Conservation (phyloP, 495 filamentous ascomycete genomes). For the Penicillium arizonense region DNA sequence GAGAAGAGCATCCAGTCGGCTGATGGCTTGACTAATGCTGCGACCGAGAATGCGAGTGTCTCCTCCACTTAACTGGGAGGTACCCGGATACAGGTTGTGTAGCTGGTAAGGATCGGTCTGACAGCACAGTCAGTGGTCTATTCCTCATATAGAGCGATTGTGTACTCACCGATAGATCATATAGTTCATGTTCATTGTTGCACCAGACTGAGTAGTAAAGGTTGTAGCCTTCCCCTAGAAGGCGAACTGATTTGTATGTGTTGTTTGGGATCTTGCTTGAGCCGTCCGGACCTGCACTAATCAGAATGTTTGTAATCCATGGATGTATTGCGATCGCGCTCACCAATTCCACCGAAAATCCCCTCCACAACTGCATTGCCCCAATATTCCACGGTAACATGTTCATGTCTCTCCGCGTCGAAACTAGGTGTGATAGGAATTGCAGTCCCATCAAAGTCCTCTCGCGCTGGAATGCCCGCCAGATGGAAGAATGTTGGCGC, state of each 20-base stretch:
- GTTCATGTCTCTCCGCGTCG: conserved; percentile 51
- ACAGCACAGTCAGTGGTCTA: neutral
- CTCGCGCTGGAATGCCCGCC: conserved; percentile 44
- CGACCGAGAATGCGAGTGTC: conserved; percentile 41
- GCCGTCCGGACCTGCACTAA: conserved; percentile 19
- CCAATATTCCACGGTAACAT: conserved; percentile 68
- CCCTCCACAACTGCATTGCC: conserved; percentile 54
- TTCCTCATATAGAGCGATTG: neutral
- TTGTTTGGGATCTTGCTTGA: conserved; percentile 43
- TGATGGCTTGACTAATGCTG: conserved; percentile 40
- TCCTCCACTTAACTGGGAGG: conserved; percentile 6
- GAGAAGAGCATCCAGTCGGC: conserved; percentile 58
- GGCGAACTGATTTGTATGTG: conserved; percentile 62
- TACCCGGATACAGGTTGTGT: conserved; percentile 51
- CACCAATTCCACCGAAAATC: conserved; percentile 30
- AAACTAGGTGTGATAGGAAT: conserved; percentile 46
- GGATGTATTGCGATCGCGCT: neutral
- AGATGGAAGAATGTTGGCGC: conserved; percentile 62
- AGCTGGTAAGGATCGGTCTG: conserved; percentile 61
- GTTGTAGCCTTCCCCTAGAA: conserved; percentile 53
- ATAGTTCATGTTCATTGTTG: conserved; percentile 62
- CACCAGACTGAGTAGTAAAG: conserved; percentile 69
- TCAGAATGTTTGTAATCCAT: neutral
- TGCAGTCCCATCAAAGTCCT: conserved; percentile 59
- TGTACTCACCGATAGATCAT: conserved; percentile 52